Evolutionary conservation across 2,329 filamentous ascomycete genomes (phyloP), one percentile per base, ranked within the genome.

Genomic region (Hyphodiscus sp.): DNA sequence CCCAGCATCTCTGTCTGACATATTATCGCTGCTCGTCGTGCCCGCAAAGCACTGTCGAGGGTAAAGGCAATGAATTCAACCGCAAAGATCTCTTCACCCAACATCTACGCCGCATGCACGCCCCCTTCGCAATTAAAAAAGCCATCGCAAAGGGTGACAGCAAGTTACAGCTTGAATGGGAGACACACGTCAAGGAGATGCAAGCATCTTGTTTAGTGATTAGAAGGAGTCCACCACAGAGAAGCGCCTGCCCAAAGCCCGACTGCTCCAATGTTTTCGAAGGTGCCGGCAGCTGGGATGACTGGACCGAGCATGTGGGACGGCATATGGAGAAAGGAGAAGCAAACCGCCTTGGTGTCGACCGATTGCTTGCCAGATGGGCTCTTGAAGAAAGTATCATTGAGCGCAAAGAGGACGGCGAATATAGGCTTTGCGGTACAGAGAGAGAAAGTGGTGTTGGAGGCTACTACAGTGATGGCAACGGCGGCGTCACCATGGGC

Each of bases 21-120:
- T 85, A 79, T 60, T 86, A 85, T 62, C 77, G 82, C 19, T 86
- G 82, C 59, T 85, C 82, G 0, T 73, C 77, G 1, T 86, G 82
- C 54, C 77, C 80, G 0, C 74, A 77, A 53, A 76, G 71, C 53
- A 73, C 73, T 1, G 69, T 71, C 0, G 79, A 82, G 55, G 79
- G 79, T 33, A 82, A 79, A 58, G 79, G 78, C 3, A 83, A 82
- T 57, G 82, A 86, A 68, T 96, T 96, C 71, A 96, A 96, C 69
- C 86, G 92, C 63, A 96, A 96, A 69, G 92, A 97, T 67, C 80
- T 99, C 13, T 99, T 96, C 69, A 92, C 89, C 0, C 92, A 97
- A 67, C 92, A 99, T 65, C 79, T 95, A 15, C 86, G 91, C 15
- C 88, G 92, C 46, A 97, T 97, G 92, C 94, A 99, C 64, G 84